A percentile compares a stretch with the other conserved stretches of the same genome.
These are phyloP conservation scores for Letharia lupina DNA, from an alignment of 495 filamentous ascomycete genomes.

Conservation along the genomic window DNA sequence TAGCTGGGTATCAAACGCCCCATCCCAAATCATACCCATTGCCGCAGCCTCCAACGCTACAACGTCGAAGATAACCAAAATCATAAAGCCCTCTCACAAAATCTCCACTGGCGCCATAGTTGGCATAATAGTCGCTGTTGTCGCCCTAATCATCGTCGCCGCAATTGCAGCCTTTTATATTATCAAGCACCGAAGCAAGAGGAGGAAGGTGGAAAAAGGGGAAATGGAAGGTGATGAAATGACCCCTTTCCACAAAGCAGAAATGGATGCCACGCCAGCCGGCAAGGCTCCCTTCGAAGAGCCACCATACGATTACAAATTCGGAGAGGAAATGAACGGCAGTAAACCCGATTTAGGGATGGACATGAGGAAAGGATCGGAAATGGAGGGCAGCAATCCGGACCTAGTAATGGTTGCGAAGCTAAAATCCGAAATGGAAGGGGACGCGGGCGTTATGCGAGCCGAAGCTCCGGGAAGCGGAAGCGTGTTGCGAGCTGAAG, in stretches of 20 bases:
- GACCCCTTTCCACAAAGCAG: conserved; percentile 18
- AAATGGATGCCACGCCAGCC: conserved; percentile 15
- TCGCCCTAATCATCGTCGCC: conserved; percentile 10
- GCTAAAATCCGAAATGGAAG: conserved; percentile 18
- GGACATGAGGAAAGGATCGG: conserved; percentile 12
- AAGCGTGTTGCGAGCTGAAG: conserved; percentile 5
- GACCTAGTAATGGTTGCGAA: background rate
- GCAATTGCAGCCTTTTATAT: conserved; percentile 9
- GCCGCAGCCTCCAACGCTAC: conserved; percentile 13
- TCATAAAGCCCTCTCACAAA: background rate
- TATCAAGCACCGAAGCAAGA: conserved; percentile 9
- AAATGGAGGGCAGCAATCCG: conserved; percentile 21
- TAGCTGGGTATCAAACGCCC: conserved; percentile 15
- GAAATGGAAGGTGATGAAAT: conserved; percentile 3
- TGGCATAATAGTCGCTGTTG: conserved; percentile 17
- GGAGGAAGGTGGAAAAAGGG: conserved; percentile 5
- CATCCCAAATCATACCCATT: conserved; percentile 21
- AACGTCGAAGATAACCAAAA: conserved; percentile 7
- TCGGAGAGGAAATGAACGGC: conserved; percentile 20
- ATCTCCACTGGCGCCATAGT: conserved; percentile 21
- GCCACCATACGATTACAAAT: conserved; percentile 11
- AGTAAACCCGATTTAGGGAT: conserved; percentile 6
- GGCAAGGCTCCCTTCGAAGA: conserved; percentile 13
- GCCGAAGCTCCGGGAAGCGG: conserved; percentile 15
- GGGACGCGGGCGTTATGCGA: conserved; percentile 9